phyloP scores from a whole-genome alignment of 257 asterid genomes.

The Verbascum thapsus region DNA sequence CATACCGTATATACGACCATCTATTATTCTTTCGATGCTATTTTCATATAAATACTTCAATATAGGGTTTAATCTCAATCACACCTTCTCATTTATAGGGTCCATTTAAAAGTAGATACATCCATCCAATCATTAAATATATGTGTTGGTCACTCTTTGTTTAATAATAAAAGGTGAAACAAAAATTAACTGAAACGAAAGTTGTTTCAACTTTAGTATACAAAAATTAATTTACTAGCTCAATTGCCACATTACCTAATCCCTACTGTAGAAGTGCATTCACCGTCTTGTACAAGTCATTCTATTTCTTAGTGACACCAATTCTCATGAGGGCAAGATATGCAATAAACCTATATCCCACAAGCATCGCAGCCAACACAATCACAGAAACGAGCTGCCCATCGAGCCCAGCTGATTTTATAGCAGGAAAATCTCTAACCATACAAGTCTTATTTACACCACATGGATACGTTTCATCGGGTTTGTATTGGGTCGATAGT shows the following conservation, averaged over 20 bases:
- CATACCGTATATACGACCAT: too few species aligned
- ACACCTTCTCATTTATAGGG: too few species aligned
- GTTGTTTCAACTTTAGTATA: too few species aligned
- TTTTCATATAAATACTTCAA: too few species aligned
- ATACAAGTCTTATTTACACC: constrained; percentile 34
- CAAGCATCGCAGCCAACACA: constrained; percentile 54
- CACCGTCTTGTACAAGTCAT: background rate
- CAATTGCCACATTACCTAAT: background rate
- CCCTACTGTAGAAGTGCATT: background rate
- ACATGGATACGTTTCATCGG: constrained; percentile 49
- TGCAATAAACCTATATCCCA: constrained; percentile 52
- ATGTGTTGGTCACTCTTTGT: too few species aligned
- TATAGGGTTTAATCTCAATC: too few species aligned
- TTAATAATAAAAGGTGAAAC: too few species aligned
- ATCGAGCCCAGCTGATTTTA: constrained; percentile 44
- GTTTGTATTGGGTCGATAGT: constrained; percentile 43
- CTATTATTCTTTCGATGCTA: too few species aligned
- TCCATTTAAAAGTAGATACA: too few species aligned
- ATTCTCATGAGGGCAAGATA: constrained; percentile 56
- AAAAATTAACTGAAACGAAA: too few species aligned
- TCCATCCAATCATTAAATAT: too few species aligned
- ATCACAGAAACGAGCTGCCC: constrained; percentile 32
- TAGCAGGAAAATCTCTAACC: constrained; percentile 49
- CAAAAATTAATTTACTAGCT: too few species aligned
- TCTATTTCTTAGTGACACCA: constrained; percentile 46